phyloP scores from a whole-genome alignment of 202 grass and related monocot genomes.

The Brachypodium distachyon region DNA sequence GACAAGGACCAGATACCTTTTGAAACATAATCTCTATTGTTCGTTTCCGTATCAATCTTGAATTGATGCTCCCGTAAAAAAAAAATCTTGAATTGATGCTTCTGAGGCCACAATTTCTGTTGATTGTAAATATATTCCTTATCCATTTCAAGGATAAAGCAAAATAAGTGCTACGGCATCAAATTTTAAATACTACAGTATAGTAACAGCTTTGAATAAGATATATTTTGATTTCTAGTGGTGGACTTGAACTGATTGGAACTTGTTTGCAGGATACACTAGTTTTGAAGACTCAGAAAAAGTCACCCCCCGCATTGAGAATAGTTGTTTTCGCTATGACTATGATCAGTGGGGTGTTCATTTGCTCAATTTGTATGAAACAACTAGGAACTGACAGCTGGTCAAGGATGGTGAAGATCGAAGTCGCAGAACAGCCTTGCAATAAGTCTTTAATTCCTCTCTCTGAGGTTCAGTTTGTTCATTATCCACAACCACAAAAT shows the following conservation, averaged over 20 bases:
- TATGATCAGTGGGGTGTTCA: conserved; percentile 66
- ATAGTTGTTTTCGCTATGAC: conserved; percentile 53
- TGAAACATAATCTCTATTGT: not conserved
- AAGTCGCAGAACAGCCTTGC: conserved; percentile 42
- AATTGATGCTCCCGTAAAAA: not conserved
- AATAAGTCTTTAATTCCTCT: conserved; percentile 24
- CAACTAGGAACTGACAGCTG: conserved; percentile 56
- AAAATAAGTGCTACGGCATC: too few species aligned
- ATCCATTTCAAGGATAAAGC: not conserved
- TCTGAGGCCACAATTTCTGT: not conserved
- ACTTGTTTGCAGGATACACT: conserved; percentile 42
- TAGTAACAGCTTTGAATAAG: not conserved
- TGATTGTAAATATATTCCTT: not conserved
- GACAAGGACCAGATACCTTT: conserved; percentile 4
- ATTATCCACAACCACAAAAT: conserved; percentile 66
- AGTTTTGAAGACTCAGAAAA: conserved; percentile 71
- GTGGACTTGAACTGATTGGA: not conserved
- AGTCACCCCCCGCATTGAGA: conserved; percentile 52
- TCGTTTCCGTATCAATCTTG: not conserved
- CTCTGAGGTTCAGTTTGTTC: conserved; percentile 51
- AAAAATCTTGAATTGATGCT: not conserved
- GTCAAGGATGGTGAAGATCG: conserved; percentile 65
- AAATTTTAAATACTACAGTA: not conserved
- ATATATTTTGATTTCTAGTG: not conserved
- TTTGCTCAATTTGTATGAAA: conserved; percentile 75